Base-by-base conservation (phyloP, 257 asterid species). In the Paulownia fortunei region DNA sequence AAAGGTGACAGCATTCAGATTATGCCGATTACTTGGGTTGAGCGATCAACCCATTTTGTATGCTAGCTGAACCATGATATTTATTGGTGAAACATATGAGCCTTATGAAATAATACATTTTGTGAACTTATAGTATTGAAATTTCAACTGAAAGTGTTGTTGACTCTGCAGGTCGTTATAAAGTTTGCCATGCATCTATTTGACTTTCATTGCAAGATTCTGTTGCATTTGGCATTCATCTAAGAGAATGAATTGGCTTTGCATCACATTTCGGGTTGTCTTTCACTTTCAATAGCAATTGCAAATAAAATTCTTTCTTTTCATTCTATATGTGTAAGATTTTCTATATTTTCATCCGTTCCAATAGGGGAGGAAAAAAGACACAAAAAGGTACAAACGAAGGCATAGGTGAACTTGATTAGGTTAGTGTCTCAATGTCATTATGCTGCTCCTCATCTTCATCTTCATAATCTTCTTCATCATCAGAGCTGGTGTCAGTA, bases 391-490 rank as follows among this genome's bases (percentile, higher is more conserved):
- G 34, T 80, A 77, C 72, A 73, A 56, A 54, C n/a, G 13, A 47
- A 52, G 26, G 70, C 16, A 69, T 26, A 23, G 10, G 7, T 51
- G 75, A 74, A 63, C 55, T 69, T 18, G 18, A 62, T 79, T 71
- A 84, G 69, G 37, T 60, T 79, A 30, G 81, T 47, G 51, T n/a
- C 5, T 23, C 69, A 0, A 21, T 36, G 34, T 37, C 44, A 18
- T n/a, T 41, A 44, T 34, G 49, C 41, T 10, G 76, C 13, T 67
- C 82, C 30, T 64, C 84, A 2, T 82, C 79, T 56, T 76, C 87
- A 3, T 80, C 79, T 11, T 74, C 84, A 4, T 70, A n/a, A n/a
- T n/a, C n/a, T n/a, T n/a, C 78, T 9, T 82, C 85, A 16, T 63
- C 82, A 19, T 83, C 72, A 47, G 83, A 81, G 60, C 80, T 80